Evolutionary conservation across 495 filamentous ascomycete genomes (phyloP).

Genomic region (Penicillium alfredii): DNA sequence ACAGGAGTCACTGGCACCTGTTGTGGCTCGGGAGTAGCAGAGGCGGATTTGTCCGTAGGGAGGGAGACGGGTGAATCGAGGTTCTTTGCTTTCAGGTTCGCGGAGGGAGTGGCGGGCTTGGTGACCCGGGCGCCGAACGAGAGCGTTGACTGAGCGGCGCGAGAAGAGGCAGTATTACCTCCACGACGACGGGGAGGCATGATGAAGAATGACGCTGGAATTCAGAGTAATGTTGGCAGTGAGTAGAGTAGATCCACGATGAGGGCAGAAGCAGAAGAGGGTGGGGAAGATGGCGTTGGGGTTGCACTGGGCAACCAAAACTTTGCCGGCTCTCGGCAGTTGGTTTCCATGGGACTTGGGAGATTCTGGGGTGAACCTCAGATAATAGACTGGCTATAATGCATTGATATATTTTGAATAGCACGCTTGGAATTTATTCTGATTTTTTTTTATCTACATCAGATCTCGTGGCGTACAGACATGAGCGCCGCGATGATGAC

Average conservation of each 20-base stretch:
- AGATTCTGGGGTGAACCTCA: too few species aligned
- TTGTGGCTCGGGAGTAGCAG: conserved; percentile 26
- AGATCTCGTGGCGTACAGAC: too few species aligned
- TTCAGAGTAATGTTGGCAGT: not conserved
- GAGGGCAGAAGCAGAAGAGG: not conserved
- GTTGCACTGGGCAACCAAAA: conserved; percentile 15
- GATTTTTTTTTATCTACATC: too few species aligned
- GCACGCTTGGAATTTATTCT: too few species aligned
- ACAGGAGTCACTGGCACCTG: conserved; percentile 13
- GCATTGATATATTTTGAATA: too few species aligned
- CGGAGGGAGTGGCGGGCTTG: conserved; percentile 56
- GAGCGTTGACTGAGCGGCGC: conserved; percentile 61
- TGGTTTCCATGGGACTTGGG: too few species aligned
- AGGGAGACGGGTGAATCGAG: conserved; percentile 26
- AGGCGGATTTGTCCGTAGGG: conserved; percentile 31
- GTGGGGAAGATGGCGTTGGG: conserved; percentile 2
- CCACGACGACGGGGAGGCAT: conserved; percentile 68
- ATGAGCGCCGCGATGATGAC: too few species aligned
- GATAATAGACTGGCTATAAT: too few species aligned
- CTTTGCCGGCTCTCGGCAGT: too few species aligned
- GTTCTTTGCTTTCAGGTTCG: conserved; percentile 47
- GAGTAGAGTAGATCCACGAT: not conserved
- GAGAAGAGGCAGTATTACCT: conserved; percentile 35
- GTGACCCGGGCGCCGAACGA: conserved; percentile 72
- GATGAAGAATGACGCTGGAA: too few species aligned